Conservation (phyloP, 495 filamentous ascomycete genomes). For the Podospora didyma region DNA sequence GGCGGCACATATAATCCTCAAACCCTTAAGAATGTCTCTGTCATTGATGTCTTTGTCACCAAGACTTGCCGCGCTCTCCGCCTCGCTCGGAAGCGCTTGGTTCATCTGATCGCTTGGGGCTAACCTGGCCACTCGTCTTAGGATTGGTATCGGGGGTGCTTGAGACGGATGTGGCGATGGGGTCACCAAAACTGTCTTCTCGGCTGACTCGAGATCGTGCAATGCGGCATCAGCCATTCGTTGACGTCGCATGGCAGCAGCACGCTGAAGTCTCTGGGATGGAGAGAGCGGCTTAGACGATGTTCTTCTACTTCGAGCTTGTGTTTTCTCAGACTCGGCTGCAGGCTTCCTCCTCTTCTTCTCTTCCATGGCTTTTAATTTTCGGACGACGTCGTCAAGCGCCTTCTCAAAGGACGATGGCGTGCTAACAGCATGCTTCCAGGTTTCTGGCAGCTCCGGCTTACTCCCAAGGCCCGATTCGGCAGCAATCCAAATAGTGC, state of each 20-base stretch:
- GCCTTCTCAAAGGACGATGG: constrained; percentile 34
- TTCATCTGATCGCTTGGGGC: background rate
- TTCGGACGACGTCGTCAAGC: constrained; percentile 31
- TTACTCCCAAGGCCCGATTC: constrained; percentile 12
- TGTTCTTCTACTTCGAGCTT: background rate
- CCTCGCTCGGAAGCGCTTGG: background rate
- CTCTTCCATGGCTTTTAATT: constrained; percentile 30
- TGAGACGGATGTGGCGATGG: too few species aligned
- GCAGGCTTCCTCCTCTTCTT: constrained; percentile 10
- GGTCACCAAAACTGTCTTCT: background rate
- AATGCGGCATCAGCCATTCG: constrained; percentile 1
- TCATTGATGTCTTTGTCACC: constrained; percentile 35
- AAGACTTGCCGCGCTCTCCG: constrained; percentile 7
- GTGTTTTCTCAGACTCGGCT: background rate
- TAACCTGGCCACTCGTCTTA: background rate
- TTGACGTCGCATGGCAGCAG: constrained; percentile 13
- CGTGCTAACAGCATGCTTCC: constrained; percentile 26
- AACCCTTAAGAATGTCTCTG: constrained; percentile 41
- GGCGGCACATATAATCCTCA: constrained; percentile 45
- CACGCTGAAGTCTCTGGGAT: constrained; percentile 13
- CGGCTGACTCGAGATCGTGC: background rate
- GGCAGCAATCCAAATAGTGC: background rate
- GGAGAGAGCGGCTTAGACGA: constrained; percentile 11
- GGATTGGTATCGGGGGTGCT: background rate
- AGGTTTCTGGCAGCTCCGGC: constrained; percentile 25